A percentile compares a stretch with the other conserved stretches of the same genome.
These are phyloP conservation scores for Dendrobium catenatum DNA, from an alignment of 106 monocot species.

Conservation along the genomic window DNA sequence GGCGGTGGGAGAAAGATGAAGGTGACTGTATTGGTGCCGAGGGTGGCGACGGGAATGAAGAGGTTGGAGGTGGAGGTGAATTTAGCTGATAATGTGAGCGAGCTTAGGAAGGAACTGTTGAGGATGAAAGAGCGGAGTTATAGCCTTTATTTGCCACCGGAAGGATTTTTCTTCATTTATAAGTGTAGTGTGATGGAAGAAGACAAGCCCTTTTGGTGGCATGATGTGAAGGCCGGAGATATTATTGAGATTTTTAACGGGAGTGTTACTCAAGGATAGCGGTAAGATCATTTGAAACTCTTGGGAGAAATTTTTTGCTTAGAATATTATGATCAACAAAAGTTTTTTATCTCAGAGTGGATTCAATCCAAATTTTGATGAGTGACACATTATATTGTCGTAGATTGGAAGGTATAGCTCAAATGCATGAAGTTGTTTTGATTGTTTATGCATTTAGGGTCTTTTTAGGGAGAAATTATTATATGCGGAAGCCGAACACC, in stretches of 20 bases:
- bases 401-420: too few species aligned
- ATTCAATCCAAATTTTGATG: too few species aligned
- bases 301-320: too few species aligned
- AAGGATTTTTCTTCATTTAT: constrained; percentile 56
- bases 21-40: constrained; percentile 28
- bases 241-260: constrained; percentile 58
- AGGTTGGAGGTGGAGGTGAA: constrained; percentile 31
- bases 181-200: constrained; percentile 61
- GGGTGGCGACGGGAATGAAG: constrained; percentile 18
- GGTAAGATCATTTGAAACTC: too few species aligned
- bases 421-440: too few species aligned
- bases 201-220: constrained; percentile 35
- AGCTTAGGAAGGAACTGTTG: constrained; percentile 33
- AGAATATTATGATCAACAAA: too few species aligned
- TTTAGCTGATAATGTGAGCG: constrained; percentile 19
- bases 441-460: too few species aligned
- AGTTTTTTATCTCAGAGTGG: too few species aligned
- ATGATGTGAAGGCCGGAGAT: constrained; percentile 30
- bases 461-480: too few species aligned
- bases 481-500: too few species aligned
- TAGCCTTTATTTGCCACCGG: constrained; percentile 13
- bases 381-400: too few species aligned
- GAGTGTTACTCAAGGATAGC: constrained; percentile 17
- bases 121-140: not conserved
- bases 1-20: not conserved